These are phyloP conservation scores for Juncus effusus DNA, from an alignment of 176 grass and related monocot species.

Conservation along the genomic window DNA sequence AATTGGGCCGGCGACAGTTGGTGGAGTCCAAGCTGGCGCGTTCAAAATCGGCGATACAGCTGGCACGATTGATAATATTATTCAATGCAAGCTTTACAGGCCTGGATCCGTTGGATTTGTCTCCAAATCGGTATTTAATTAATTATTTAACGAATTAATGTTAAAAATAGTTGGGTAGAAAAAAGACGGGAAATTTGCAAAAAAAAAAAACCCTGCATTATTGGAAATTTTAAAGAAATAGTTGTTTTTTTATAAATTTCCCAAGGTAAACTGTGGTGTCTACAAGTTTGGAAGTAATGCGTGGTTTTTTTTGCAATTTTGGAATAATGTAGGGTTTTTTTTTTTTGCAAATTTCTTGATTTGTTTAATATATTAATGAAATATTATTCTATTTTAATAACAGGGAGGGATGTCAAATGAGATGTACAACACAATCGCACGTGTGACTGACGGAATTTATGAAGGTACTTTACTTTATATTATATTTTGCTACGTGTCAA, in stretches of 20 bases:
- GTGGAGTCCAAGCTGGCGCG: constrained; percentile 94
- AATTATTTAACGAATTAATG: too few species aligned
- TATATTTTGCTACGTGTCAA: too few species aligned
- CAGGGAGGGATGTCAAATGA: constrained; percentile 99
- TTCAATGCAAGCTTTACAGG: constrained; percentile 96
- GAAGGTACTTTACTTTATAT: constrained; percentile 49
- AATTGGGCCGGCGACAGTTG: constrained; percentile 95
- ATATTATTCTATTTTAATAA: constrained; percentile 16
- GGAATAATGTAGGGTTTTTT: too few species aligned
- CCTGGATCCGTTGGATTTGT: constrained; percentile 98
- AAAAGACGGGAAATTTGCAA: neutral
- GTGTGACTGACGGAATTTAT: constrained; percentile 99
- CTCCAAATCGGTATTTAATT: constrained; percentile 78
- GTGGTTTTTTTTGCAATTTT: too few species aligned
- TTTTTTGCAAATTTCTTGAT: neutral
- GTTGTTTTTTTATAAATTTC: neutral
- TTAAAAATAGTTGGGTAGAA: too few species aligned
- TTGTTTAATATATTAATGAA: constrained; percentile 2
- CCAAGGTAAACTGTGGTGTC: neutral
- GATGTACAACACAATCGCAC: constrained; percentile 94
- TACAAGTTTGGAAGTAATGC: neutral
- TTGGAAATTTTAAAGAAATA: neutral
- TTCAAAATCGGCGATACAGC: constrained; percentile 99
- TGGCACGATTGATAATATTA: constrained; percentile 98
- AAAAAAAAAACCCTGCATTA: too few species aligned